Evolutionary conservation across 2,329 filamentous ascomycete genomes (phyloP), one percentile per base, ranked within the genome.

Genomic region (Emmonsiellopsis sp.): DNA sequence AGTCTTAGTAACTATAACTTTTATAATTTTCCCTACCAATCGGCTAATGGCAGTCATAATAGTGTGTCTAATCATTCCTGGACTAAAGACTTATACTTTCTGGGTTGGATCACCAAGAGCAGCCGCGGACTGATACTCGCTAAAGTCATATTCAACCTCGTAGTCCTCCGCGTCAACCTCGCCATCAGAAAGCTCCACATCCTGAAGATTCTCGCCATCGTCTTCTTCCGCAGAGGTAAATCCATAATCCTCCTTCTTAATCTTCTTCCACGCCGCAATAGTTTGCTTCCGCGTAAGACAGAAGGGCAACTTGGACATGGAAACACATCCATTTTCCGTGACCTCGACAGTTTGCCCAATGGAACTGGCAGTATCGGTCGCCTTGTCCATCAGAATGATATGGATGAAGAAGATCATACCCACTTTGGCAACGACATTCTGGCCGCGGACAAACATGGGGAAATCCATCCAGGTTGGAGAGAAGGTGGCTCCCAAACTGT

Each of bases 381-480:
- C 64, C 56, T 62, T 66, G 46, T 68, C 65, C 65, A 68, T 67
- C 27, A 68, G 57, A 50, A 68, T 68, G 37, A 68, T 68, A 54
- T 68, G 65, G 36, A 68, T 66, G 50, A 68, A 68, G 53, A 65
- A 68, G 3, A 68, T 61, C 65, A 68, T 68, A 5, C 63, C 62
- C 21, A 51, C 43, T 57, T 63, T 53, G 8, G 58, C 62, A 39
- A 59, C 48, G n/a, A 59, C 56, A 14, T 54, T 51, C 39, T 58
- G 57, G 13, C 57, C 57, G 47, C 53, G 42, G 6, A 58, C 56
- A 49, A 59, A 59, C 57, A 59, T 59, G 2, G 57, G 57, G 51
- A 50, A 59, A n/a, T 59, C 57, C 56, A 59, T 59, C 57, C 55
- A 59, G n/a, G 56, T 59, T 6, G 57, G 57, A 17, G 62, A 55